Evolutionary conservation across 208 protist species (phyloP).

Genomic region (Trypanosoma caninum): DNA sequence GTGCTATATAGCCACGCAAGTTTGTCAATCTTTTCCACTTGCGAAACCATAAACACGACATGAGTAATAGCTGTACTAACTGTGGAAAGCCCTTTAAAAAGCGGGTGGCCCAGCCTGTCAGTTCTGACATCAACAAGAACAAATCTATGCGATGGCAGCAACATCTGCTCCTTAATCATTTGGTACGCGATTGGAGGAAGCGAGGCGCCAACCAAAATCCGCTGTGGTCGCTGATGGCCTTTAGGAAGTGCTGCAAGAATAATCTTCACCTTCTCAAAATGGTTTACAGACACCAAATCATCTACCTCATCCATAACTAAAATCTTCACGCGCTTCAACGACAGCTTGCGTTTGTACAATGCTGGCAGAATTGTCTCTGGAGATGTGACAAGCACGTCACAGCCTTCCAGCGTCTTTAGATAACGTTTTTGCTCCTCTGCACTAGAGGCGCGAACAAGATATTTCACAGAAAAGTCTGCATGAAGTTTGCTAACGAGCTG

Average conservation of each 20-base stretch:
- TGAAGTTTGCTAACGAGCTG: conserved; percentile 42
- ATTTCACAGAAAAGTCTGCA: conserved; percentile 43
- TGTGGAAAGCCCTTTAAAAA: not conserved
- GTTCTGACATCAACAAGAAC: conserved; percentile 50
- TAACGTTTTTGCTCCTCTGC: conserved; percentile 65
- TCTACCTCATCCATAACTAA: conserved; percentile 85
- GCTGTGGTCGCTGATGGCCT: conserved; percentile 54
- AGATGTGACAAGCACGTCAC: conserved; percentile 72
- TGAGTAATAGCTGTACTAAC: conserved; percentile 32
- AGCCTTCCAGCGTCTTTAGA: conserved; percentile 49
- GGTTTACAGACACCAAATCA: conserved; percentile 76
- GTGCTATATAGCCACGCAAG: conserved; percentile 68
- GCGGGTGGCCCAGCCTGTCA: conserved; percentile 33
- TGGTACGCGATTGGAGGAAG: conserved; percentile 71
- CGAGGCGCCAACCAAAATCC: conserved; percentile 62
- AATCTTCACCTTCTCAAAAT: conserved; percentile 83
- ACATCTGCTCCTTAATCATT: conserved; percentile 69
- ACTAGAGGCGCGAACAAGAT: conserved; percentile 60
- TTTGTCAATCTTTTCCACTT: conserved; percentile 70
- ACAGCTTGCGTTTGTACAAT: conserved; percentile 67
- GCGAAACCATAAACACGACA: conserved; percentile 62
- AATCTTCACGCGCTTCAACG: conserved; percentile 48
- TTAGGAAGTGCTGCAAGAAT: conserved; percentile 74
- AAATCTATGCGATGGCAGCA: conserved; percentile 79
- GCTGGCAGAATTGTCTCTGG: conserved; percentile 74